phyloP scores from a whole-genome alignment of 495 filamentous ascomycete genomes.

The Entonaema liquescens region DNA sequence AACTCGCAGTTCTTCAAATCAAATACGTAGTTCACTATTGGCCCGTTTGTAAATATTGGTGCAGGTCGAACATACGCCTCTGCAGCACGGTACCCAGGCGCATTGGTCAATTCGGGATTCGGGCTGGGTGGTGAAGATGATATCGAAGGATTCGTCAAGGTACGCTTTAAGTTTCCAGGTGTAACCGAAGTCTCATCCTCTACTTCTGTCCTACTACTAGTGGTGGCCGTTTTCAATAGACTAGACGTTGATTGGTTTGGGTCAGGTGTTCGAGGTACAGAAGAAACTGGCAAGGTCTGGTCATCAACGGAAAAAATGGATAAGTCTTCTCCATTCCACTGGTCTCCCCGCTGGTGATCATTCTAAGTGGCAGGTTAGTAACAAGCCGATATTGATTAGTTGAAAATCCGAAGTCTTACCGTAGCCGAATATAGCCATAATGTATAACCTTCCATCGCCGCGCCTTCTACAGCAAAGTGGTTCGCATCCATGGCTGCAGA shows the following conservation, averaged over 20 bases:
- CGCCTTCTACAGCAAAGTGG: slow-evolving; percentile 88
- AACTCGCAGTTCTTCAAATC: slow-evolving; percentile 81
- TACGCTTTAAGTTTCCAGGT: slow-evolving; percentile 75
- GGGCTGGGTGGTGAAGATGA: slow-evolving; percentile 63
- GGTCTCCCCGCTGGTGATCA: slow-evolving; percentile 87
- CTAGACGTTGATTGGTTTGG: slow-evolving; percentile 50
- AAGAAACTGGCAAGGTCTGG: slow-evolving; percentile 66
- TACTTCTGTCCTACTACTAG: slow-evolving; percentile 51
- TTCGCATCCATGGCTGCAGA: slow-evolving; percentile 96
- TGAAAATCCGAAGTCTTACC: slow-evolving; percentile 52
- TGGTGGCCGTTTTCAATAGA: slow-evolving; percentile 40
- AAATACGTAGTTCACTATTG: slow-evolving; percentile 73
- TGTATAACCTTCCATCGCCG: slow-evolving; percentile 81
- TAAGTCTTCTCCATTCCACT: slow-evolving; percentile 97
- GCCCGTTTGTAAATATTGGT: slow-evolving; percentile 77
- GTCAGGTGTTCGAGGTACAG: slow-evolving; percentile 51
- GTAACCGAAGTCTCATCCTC: slow-evolving; percentile 66
- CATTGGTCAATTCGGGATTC: slow-evolving; percentile 61
- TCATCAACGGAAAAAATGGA: slow-evolving; percentile 90
- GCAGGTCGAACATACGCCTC: slow-evolving; percentile 91
- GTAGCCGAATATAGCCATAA: slow-evolving; percentile 85
- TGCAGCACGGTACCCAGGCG: slow-evolving; percentile 83
- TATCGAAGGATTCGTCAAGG: slow-evolving; percentile 76
- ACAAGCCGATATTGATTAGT: not conserved
- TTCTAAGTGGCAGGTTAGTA: slow-evolving; percentile 61